A percentile compares a stretch with the other conserved stretches of the same genome.
Conservation (phyloP, 2,329 filamentous ascomycete genomes). For the Colletotrichum tofieldiae region DNA sequence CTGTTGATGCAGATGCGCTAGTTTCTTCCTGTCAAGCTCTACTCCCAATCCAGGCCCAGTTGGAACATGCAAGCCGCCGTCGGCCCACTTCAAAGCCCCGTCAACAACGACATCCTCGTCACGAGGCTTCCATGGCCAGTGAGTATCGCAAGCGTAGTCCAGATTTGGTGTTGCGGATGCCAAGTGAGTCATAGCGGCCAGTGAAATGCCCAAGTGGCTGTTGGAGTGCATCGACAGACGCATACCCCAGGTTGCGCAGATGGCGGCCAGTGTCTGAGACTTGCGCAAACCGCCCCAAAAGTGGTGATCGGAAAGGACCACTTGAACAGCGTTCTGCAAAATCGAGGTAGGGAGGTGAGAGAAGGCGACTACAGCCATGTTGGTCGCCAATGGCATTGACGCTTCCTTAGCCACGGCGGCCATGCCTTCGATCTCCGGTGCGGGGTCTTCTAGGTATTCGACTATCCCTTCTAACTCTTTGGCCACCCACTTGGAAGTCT, state of each 20-base stretch:
- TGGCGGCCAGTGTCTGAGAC: slow-evolving; percentile 56
- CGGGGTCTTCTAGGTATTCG: slow-evolving; percentile 59
- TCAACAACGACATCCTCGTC: slow-evolving; percentile 59
- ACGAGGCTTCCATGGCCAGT: slow-evolving; percentile 61
- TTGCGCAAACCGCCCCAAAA: slow-evolving; percentile 61
- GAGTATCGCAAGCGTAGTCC: slow-evolving; percentile 61
- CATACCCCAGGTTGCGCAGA: slow-evolving; percentile 58
- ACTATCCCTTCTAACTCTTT: slow-evolving; percentile 55
- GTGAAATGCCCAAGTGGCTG: slow-evolving; percentile 59
- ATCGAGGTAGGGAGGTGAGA: slow-evolving; percentile 57
- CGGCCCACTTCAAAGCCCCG: slow-evolving; percentile 54
- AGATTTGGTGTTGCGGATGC: slow-evolving; percentile 58
- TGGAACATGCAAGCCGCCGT: slow-evolving; percentile 56
- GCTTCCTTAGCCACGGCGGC: slow-evolving; percentile 58
- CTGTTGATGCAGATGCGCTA: slow-evolving; percentile 55
- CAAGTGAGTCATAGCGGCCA: slow-evolving; percentile 61
- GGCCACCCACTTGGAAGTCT: slow-evolving; percentile 57
- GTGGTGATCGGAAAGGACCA: slow-evolving; percentile 59
- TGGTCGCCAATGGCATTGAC: slow-evolving; percentile 59
- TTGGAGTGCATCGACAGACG: slow-evolving; percentile 61
- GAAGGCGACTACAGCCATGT: slow-evolving; percentile 61
- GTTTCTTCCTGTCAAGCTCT: slow-evolving; percentile 55
- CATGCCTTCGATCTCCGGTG: slow-evolving; percentile 59
- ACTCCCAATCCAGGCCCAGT: slow-evolving; percentile 54
- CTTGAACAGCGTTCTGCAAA: slow-evolving; percentile 57